phyloP scores from a whole-genome alignment of 2,329 filamentous ascomycete genomes.

The Neocucurbitaria cava region DNA sequence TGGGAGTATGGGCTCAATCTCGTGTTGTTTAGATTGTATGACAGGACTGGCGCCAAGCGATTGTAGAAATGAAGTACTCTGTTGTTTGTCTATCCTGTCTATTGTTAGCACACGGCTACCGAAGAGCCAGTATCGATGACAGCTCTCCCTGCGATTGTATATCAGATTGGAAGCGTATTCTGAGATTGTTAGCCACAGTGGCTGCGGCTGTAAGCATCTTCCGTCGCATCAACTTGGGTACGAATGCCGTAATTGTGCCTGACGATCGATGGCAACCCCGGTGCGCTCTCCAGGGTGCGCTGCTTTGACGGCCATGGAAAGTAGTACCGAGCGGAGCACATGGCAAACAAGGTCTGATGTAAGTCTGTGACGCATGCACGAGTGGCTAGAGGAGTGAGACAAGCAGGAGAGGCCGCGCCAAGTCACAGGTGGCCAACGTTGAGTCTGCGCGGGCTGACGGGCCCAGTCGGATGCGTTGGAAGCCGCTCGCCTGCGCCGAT shows the following conservation, averaged over 20 bases:
- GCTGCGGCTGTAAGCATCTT: not conserved
- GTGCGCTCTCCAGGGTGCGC: not conserved
- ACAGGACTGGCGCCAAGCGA: not conserved
- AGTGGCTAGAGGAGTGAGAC: conserved; percentile 8
- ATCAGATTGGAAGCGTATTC: too few relatives aligned
- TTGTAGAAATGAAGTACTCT: not conserved
- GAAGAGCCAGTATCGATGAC: not conserved
- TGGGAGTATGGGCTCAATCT: not conserved
- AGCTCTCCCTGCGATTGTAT: not conserved
- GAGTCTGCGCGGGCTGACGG: not conserved
- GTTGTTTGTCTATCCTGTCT: not conserved
- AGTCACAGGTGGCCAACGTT: conserved; percentile 8
- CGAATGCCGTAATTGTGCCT: conserved; percentile 7
- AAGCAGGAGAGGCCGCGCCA: not conserved
- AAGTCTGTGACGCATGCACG: not conserved
- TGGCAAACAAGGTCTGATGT: conserved; percentile 14
- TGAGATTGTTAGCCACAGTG: not conserved
- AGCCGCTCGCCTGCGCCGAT: not conserved
- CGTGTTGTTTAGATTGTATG: not conserved
- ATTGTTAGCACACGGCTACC: not conserved
- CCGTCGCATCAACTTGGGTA: not conserved
- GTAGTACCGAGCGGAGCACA: conserved; percentile 13
- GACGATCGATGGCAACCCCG: conserved; percentile 12
- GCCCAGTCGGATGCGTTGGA: not conserved
- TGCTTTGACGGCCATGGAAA: not conserved